Evolutionary conservation across 1,284 basidiomycete species (phyloP).

Genomic region (Sporisorium graminicola): DNA sequence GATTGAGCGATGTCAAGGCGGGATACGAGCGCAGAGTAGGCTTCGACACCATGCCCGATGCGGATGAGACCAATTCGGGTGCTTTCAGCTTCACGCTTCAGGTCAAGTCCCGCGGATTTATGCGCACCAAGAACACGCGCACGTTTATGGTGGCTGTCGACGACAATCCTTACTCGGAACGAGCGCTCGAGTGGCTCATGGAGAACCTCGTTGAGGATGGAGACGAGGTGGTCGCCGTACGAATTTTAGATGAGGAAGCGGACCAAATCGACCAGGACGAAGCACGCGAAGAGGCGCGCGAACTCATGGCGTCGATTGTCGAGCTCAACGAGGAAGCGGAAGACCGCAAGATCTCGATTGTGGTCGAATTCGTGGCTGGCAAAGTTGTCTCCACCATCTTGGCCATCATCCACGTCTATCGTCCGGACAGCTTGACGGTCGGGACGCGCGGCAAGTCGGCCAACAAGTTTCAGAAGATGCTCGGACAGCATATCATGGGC

Average conservation of each 20-base stretch:
- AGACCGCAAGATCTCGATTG: constrained; percentile 87
- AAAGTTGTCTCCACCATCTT: constrained; percentile 84
- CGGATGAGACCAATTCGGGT: constrained; percentile 62
- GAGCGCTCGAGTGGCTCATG: constrained; percentile 73
- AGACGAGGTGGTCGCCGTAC: constrained; percentile 91
- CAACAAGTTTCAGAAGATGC: constrained; percentile 66
- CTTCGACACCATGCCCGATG: constrained; percentile 69
- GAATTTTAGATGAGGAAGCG: constrained; percentile 88
- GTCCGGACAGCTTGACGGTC: constrained; percentile 93
- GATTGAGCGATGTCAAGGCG: constrained; percentile 51
- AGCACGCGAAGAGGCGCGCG: constrained; percentile 86
- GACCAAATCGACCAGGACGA: constrained; percentile 77
- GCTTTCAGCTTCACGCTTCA: constrained; percentile 72
- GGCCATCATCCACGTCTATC: constrained; percentile 86
- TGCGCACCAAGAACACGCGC: constrained; percentile 82
- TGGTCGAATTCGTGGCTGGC: constrained; percentile 94
- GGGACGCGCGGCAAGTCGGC: constrained; percentile 80
- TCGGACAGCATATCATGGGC: constrained; percentile 64
- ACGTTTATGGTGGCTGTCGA: constrained; percentile 92
- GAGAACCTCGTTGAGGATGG: constrained; percentile 89
- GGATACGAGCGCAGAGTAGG: constrained; percentile 66
- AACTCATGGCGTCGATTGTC: constrained; percentile 84
- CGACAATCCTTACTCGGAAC: constrained; percentile 74
- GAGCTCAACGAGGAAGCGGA: constrained; percentile 84
- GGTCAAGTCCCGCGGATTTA: constrained; percentile 86